phyloP scores from a whole-genome alignment of 192 early-diverging fungal genomes.

The Coemansia sp. region DNA sequence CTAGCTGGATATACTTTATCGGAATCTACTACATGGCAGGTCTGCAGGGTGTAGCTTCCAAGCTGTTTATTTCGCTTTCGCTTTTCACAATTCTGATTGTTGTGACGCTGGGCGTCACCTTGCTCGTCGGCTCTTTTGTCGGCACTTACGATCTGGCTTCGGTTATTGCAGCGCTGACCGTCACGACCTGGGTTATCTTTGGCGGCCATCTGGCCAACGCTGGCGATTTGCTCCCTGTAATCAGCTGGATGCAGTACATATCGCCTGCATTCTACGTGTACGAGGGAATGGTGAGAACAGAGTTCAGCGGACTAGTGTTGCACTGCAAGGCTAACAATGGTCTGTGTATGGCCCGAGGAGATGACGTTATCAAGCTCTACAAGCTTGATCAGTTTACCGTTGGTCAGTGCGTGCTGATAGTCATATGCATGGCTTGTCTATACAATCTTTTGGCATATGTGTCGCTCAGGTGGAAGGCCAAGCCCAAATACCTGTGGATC shows the following conservation, averaged over 20 bases:
- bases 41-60: conserved; percentile 28
- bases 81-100: conserved; percentile 46
- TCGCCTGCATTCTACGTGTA: conserved; percentile 51
- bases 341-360: conserved; percentile 49
- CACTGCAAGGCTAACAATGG: conserved; percentile 49
- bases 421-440: conserved; percentile 33
- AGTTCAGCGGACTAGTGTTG: conserved; percentile 45
- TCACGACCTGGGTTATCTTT: conserved; percentile 52
- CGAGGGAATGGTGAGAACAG: conserved; percentile 52
- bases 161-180: conserved; percentile 38
- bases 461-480: conserved; percentile 49
- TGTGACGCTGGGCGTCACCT: conserved; percentile 44
- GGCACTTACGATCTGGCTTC: conserved; percentile 44
- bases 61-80: conserved; percentile 35
- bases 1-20: conserved; percentile 50
- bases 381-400: conserved; percentile 46
- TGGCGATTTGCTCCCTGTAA: conserved; percentile 47
- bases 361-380: conserved; percentile 48
- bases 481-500: conserved; percentile 50
- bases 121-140: conserved; percentile 50
- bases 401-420: conserved; percentile 45
- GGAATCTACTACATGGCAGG: conserved; percentile 57
- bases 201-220: conserved; percentile 54
- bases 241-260: conserved; percentile 56
- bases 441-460: conserved; percentile 49